Evolutionary conservation across 139 green algal species (phyloP).

Genomic region (Chlamydomonas sphaeroides): DNA sequence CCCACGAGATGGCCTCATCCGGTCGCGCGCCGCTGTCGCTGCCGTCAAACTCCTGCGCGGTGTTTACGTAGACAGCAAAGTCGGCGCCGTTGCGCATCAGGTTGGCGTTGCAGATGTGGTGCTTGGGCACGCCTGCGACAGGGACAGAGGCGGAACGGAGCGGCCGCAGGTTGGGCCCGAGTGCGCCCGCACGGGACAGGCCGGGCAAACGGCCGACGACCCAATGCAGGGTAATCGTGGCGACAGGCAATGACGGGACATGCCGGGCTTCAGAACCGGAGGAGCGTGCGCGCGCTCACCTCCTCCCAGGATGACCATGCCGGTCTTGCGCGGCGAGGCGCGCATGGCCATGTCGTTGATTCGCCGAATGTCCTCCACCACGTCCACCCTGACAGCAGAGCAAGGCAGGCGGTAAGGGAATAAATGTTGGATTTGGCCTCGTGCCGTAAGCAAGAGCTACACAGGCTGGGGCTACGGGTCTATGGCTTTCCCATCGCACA

Average conservation of each 20-base stretch:
- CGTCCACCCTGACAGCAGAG: conserved; percentile 56
- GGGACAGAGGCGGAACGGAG: neutral
- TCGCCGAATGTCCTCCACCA: conserved; percentile 80
- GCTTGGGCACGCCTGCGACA: conserved; percentile 89
- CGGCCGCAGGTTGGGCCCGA: too few relatives aligned
- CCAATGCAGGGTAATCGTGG: too few relatives aligned
- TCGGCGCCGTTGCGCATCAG: conserved; percentile 98
- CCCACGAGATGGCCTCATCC: conserved; percentile 97
- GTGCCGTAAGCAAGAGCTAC: too few relatives aligned
- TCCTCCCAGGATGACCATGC: conserved; percentile 95
- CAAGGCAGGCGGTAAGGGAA: neutral
- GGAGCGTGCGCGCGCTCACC: conserved; percentile 57
- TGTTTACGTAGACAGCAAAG: conserved; percentile 93
- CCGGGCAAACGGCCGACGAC: too few relatives aligned
- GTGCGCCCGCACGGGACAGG: too few relatives aligned
- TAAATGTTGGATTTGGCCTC: neutral
- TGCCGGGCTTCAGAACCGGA: too few relatives aligned
- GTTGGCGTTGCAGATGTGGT: conserved; percentile 99
- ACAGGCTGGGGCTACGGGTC: too few relatives aligned
- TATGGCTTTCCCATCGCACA: too few relatives aligned
- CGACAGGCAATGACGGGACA: too few relatives aligned
- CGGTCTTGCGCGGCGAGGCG: conserved; percentile 82
- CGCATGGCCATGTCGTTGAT: conserved; percentile 96
- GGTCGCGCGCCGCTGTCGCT: conserved; percentile 91
- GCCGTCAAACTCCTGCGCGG: conserved; percentile 96